phyloP scores from a whole-genome alignment of 441 rosid species.

The Populus hybrid region DNA sequence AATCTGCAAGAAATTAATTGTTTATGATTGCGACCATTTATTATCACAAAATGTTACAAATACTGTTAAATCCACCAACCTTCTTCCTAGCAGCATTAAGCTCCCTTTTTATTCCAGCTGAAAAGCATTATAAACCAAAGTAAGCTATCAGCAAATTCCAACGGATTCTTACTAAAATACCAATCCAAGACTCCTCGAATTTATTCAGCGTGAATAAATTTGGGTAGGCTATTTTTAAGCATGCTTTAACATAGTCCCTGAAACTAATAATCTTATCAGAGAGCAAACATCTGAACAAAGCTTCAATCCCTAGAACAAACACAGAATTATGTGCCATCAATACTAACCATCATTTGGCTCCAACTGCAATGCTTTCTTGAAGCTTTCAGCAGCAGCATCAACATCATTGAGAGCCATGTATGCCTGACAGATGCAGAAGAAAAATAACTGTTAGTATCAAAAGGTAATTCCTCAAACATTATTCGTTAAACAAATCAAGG shows the following conservation, averaged over 20 bases:
- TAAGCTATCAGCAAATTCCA: slow-evolving; percentile 13
- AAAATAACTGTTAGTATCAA: neutral
- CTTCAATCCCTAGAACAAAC: neutral
- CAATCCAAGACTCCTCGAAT: neutral
- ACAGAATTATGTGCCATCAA: neutral
- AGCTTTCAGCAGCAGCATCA: slow-evolving; percentile 93
- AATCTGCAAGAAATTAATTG: slow-evolving; percentile 41
- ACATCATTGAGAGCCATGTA: slow-evolving; percentile 81
- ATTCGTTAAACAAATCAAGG: neutral
- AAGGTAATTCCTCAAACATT: neutral
- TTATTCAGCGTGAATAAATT: neutral
- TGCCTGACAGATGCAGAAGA: slow-evolving; percentile 45
- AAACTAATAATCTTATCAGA: too few relatives aligned
- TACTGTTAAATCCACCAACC: slow-evolving; percentile 40
- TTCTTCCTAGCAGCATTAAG: slow-evolving; percentile 76
- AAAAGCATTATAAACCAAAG: slow-evolving; percentile 22
- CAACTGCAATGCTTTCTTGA: slow-evolving; percentile 74
- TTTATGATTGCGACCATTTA: slow-evolving; percentile 6
- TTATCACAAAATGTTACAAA: too few relatives aligned
- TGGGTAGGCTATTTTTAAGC: neutral
- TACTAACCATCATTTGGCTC: slow-evolving; percentile 88
- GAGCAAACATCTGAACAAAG: neutral
- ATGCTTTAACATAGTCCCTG: neutral
- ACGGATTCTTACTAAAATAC: neutral
- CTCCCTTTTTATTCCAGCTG: slow-evolving; percentile 83